phyloP scores from a whole-genome alignment of 1,139 yeast species.

The Blastobotrys capitulatus region DNA sequence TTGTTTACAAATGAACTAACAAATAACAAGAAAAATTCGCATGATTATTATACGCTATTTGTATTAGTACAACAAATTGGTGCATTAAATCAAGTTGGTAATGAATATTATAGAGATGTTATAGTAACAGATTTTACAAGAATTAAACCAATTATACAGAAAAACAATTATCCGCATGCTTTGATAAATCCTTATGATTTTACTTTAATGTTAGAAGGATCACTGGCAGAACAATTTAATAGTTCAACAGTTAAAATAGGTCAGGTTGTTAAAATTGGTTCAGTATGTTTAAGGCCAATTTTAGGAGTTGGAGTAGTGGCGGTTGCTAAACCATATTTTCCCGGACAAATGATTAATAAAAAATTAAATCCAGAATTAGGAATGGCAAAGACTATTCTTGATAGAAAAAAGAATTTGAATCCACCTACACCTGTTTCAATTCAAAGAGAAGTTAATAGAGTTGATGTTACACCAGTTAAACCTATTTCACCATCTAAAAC shows the following conservation, averaged over 20 bases:
- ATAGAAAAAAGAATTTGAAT: neutral
- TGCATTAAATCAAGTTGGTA: neutral
- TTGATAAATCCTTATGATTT: neutral
- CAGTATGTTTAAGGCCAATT: constrained; percentile 1
- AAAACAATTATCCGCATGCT: neutral
- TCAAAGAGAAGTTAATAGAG: neutral
- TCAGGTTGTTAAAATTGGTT: constrained; percentile 1
- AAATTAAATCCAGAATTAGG: neutral
- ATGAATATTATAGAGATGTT: neutral
- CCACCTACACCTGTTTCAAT: neutral
- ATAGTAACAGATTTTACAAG: constrained; percentile 4
- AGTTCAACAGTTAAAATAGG: neutral
- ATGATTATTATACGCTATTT: neutral
- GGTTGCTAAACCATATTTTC: neutral
- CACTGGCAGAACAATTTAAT: neutral
- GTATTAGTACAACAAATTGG: constrained; percentile 3
- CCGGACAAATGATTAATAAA: neutral
- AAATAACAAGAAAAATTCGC: neutral
- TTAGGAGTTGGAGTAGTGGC: constrained; percentile 5
- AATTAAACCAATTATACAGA: neutral
- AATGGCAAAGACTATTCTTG: neutral
- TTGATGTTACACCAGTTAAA: neutral
- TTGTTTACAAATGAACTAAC: neutral
- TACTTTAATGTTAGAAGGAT: neutral
- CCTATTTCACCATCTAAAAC: neutral